Conservation (phyloP, 371 early-diverging fungal species). For the Mucor velutinosus region DNA sequence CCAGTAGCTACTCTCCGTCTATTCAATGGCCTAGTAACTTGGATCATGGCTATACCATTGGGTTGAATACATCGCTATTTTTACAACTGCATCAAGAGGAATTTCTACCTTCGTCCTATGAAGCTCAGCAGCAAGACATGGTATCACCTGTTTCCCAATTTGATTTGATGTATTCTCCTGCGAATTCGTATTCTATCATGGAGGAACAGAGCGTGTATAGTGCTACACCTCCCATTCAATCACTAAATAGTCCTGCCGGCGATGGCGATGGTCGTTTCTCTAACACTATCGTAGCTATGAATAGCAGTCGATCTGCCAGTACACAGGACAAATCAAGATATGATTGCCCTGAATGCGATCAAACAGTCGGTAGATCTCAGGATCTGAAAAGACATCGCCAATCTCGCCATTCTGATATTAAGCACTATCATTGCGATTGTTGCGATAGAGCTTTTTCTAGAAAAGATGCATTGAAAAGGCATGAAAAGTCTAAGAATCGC, state of each 20-base stretch:
- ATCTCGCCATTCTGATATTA: neutral
- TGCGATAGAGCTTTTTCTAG: neutral
- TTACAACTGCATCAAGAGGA: neutral
- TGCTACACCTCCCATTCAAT: neutral
- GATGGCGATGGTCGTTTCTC: too few relatives aligned
- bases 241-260: neutral
- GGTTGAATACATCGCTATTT: neutral
- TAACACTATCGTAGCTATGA: neutral
- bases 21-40: neutral
- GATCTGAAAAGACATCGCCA: neutral
- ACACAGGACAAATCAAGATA: neutral
- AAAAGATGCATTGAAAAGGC: conserved; percentile 2
- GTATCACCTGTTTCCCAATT: neutral
- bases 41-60: neutral
- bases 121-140: neutral
- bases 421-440: neutral
- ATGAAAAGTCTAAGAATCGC: neutral
- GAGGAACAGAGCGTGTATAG: neutral
- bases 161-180: neutral
- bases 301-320: neutral
- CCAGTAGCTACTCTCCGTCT: neutral
- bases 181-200: neutral
- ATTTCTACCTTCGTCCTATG: neutral
- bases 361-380: neutral
- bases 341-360: neutral